Evolutionary conservation across 1,284 basidiomycete genomes (phyloP), one percentile per base, ranked within the genome.

Genomic region (Gymnopus androsaceus): DNA sequence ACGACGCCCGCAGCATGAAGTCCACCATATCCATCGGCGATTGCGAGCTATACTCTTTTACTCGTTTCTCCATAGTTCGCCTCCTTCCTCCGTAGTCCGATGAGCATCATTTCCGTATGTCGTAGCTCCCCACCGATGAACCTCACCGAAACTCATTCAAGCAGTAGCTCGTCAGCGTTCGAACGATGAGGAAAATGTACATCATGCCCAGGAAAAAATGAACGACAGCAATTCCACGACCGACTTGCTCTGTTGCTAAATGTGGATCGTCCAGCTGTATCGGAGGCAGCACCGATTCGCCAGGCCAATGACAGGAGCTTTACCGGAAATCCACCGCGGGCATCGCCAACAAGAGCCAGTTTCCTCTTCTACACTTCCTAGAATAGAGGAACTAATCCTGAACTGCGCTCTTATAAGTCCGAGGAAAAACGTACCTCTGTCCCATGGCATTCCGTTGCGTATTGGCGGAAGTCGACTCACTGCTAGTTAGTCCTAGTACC

Each of bases 291-390:
- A 14, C 85, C 88, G 0, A 82, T 83, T 41, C 86, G 81, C 88
- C 88, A 91, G 38, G 89, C 82, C 62, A 82, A 91, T 3, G 83
- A 77, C 17, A 90, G 73, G 60, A 91, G n/a, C n/a, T n/a, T n/a
- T n/a, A n/a, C n/a, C n/a, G n/a, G n/a, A n/a, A n/a, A n/a, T n/a
- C n/a, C n/a, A n/a, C n/a, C n/a, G n/a, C n/a, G n/a, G n/a, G n/a
- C n/a, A n/a, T n/a, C n/a, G n/a, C n/a, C n/a, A n/a, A n/a, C n/a
- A n/a, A n/a, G n/a, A n/a, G n/a, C n/a, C n/a, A n/a, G n/a, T n/a
- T n/a, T n/a, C n/a, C n/a, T n/a, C n/a, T n/a, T n/a, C n/a, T n/a
- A n/a, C n/a, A n/a, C n/a, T n/a, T n/a, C n/a, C n/a, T n/a, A n/a
- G n/a, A n/a, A n/a, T n/a, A n/a, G n/a, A n/a, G n/a, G n/a, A n/a